Conservation (phyloP, 2,329 filamentous ascomycete genomes). For the Leptographium galeiforme region DNA sequence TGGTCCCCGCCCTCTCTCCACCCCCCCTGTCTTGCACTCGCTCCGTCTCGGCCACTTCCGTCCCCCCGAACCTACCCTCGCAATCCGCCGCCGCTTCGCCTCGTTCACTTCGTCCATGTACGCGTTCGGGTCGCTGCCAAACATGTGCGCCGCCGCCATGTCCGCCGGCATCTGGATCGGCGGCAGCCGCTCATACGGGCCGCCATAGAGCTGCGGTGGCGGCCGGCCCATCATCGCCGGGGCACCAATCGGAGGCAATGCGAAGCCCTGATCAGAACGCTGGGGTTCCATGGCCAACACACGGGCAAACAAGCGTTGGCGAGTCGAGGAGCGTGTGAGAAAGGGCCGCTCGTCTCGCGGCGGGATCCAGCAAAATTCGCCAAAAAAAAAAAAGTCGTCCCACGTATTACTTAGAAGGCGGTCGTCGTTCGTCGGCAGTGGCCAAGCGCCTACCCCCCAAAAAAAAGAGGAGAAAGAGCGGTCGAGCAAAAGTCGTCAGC, state of each 20-base stretch:
- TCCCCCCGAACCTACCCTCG: conserved; percentile 40
- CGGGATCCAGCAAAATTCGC: background rate
- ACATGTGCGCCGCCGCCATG: conserved; percentile 42
- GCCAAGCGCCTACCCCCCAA: background rate
- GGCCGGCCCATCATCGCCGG: conserved; percentile 52
- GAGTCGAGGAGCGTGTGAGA: background rate
- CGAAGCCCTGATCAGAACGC: conserved; percentile 36
- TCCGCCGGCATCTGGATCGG: conserved; percentile 44
- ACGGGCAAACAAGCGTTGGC: background rate
- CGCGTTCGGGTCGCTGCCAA: conserved; percentile 36
- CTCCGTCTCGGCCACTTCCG: too few species aligned
- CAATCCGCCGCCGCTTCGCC: conserved; percentile 78
- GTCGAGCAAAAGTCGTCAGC: too few species aligned
- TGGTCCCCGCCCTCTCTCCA: background rate
- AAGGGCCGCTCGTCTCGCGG: background rate
- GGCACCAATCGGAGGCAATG: conserved; percentile 40
- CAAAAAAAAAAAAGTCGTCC: background rate
- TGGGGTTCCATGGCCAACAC: conserved; percentile 34
- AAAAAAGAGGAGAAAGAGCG: too few species aligned
- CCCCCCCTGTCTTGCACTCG: conserved; percentile 21
- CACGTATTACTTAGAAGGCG: background rate
- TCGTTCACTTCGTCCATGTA: conserved; percentile 59
- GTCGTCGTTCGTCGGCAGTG: background rate
- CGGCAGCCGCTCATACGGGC: conserved; percentile 45
- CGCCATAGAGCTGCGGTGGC: conserved; percentile 59